phyloP scores from a whole-genome alignment of 345 rosid genomes.

The Salix exigua region DNA sequence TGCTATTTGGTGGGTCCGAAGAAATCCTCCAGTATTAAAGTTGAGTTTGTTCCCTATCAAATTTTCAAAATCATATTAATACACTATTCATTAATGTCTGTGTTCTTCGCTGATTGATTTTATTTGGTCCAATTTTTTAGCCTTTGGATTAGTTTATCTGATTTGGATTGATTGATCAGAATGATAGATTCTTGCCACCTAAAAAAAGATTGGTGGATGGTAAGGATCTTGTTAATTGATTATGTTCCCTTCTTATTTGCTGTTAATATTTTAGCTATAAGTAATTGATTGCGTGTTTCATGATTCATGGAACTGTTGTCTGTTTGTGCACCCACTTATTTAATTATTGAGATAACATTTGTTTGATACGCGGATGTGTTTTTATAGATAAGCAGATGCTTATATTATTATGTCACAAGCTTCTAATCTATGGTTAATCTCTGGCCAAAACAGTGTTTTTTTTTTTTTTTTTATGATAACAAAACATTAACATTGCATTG shows the following conservation, averaged over 20 bases:
- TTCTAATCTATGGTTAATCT: constrained; percentile 30
- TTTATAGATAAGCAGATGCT: constrained; percentile 19
- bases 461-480: constrained; percentile 27
- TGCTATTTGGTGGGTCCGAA: constrained; percentile 22
- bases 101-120: neutral
- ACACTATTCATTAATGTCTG: constrained; percentile 4
- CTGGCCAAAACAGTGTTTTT: constrained; percentile 41
- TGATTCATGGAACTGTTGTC: constrained; percentile 45
- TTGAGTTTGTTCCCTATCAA: constrained; percentile 22
- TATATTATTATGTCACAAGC: constrained; percentile 22
- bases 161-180: constrained; percentile 11
- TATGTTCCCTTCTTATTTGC: constrained; percentile 6
- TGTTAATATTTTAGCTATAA: neutral
- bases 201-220: neutral
- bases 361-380: constrained; percentile 7
- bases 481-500: constrained; percentile 11
- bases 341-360: constrained; percentile 21
- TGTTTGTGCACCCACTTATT: constrained; percentile 26
- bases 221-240: constrained; percentile 10
- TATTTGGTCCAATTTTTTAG: constrained; percentile 2
- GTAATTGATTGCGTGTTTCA: constrained; percentile 23
- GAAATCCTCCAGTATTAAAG: constrained; percentile 11
- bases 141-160: constrained; percentile 8
- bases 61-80: constrained; percentile 5
- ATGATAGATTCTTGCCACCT: constrained; percentile 4